Evolutionary conservation across 345 rosid genomes (phyloP), one percentile per base, ranked within the genome.

Genomic region (Microthlaspi erraticum): DNA sequence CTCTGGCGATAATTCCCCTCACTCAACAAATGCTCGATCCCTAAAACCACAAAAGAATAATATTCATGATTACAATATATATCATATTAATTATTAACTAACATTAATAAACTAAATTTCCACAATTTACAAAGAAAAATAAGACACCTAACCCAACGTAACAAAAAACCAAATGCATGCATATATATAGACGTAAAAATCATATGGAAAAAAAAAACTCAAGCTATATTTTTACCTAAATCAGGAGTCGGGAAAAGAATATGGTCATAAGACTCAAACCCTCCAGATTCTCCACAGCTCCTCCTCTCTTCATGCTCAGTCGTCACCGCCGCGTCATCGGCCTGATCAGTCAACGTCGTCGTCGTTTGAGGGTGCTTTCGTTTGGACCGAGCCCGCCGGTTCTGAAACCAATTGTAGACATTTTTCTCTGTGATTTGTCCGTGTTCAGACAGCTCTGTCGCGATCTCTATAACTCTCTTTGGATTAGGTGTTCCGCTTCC

Each of bases 341-440:
- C 49, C 51, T 56, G 66, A 56, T 13, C 43, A 57, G 23, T 17
- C 45, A 13, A 39, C 42, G 56, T 60, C 13, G 56, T 33, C 32
- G 10, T 60, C 12, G 63, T 34, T 31, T 10, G 72, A 23, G 61
- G 55, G 50, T 80, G 82, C 73, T 86, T 88, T 60, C 87, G 80
- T 54, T 90, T 90, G 0, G 85, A 75, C 34, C 94, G 84, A 65
- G 94, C 96, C 58, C 90, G 77, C 23, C 96, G 68, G 66, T 90
- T 90, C 58, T 88, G 93, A 66, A 88, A 88, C 96, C 92, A 90
- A 37, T 88, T 86, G 61, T 88, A 88, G 2, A 90, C 90, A 80
- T 83, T 88, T 6, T 83, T 79, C 75, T 88, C 96, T 0, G 85
- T 71, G 52, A 86, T 78, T 13, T 77, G 86, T 26, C 94, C 96